phyloP scores from a whole-genome alignment of 306 rosid species.

The Vigna nakashimae region DNA sequence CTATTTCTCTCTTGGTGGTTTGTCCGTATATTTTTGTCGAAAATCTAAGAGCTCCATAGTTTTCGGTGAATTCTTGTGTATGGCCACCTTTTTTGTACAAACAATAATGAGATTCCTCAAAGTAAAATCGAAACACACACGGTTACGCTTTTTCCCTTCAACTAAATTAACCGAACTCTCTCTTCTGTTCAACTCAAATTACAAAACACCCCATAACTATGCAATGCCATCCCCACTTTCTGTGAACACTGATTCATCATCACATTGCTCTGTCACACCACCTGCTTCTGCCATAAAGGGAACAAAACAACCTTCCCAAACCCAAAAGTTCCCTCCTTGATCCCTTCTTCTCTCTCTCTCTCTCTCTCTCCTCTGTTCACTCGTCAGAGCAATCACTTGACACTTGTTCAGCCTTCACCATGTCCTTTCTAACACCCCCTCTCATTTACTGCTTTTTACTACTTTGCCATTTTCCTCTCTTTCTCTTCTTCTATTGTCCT shows the following conservation, averaged over 20 bases:
- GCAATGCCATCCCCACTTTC: neutral
- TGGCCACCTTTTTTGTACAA: constrained; percentile 6
- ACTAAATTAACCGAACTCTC: constrained; percentile 47
- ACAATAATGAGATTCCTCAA: neutral
- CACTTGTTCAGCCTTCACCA: constrained; percentile 59
- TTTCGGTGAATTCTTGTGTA: neutral
- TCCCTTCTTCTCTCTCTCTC: neutral
- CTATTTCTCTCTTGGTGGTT: neutral
- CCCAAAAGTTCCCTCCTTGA: constrained; percentile 15
- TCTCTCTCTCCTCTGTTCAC: neutral
- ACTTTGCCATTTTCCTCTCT: constrained; percentile 51
- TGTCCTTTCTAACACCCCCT: constrained; percentile 50
- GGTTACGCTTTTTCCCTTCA: constrained; percentile 19
- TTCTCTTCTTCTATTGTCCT: neutral
- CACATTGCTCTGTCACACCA: constrained; percentile 19
- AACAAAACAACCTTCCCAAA: constrained; percentile 50
- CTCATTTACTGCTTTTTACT: constrained; percentile 66
- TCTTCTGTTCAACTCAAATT: neutral
- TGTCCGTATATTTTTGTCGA: neutral
- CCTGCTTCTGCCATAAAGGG: constrained; percentile 38
- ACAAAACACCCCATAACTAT: constrained; percentile 34
- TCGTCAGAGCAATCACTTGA: constrained; percentile 43
- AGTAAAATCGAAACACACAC: neutral
- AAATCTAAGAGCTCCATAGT: neutral
- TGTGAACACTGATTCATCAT: constrained; percentile 8